Conservation (phyloP, 2,329 filamentous ascomycete species). For the Coleophoma crateriformis region DNA sequence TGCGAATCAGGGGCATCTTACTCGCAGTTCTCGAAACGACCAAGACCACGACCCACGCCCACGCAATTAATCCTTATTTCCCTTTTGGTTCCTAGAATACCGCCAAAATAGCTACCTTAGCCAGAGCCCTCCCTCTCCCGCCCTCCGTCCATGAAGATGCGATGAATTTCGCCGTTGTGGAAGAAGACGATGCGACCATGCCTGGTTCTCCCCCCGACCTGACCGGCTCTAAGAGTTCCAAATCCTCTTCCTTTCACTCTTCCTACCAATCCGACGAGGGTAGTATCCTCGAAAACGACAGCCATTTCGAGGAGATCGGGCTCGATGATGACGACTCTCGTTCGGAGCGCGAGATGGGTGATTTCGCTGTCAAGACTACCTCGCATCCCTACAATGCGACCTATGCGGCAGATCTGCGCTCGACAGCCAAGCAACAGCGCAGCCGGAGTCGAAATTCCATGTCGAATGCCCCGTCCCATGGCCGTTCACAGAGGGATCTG, state of each 20-base stretch:
- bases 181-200: slow-evolving; percentile 18
- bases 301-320: slow-evolving; percentile 90
- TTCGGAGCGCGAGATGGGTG: slow-evolving; percentile 20
- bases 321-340: slow-evolving; percentile 60
- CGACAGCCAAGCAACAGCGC: slow-evolving; percentile 15
- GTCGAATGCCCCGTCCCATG: slow-evolving; percentile 14
- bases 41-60: neutral
- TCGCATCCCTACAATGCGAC: slow-evolving; percentile 21
- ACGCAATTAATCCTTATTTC: neutral
- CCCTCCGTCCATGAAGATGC: slow-evolving; percentile 21
- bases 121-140: slow-evolving; percentile 15
- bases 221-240: slow-evolving; percentile 81
- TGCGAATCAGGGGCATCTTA: neutral
- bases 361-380: slow-evolving; percentile 20
- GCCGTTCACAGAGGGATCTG: slow-evolving; percentile 22
- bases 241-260: slow-evolving; percentile 83
- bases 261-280: slow-evolving; percentile 69
- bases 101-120: slow-evolving; percentile 27
- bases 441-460: slow-evolving; percentile 18
- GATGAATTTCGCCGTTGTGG: slow-evolving; percentile 14
- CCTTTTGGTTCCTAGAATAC: slow-evolving; percentile 1
- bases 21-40: neutral
- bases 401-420: slow-evolving; percentile 16
- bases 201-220: slow-evolving; percentile 73
- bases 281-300: slow-evolving; percentile 63